Evolutionary conservation across 1,139 yeast species (phyloP), one percentile per base, ranked within the genome.

Genomic region (Geotrichum restrictum): DNA sequence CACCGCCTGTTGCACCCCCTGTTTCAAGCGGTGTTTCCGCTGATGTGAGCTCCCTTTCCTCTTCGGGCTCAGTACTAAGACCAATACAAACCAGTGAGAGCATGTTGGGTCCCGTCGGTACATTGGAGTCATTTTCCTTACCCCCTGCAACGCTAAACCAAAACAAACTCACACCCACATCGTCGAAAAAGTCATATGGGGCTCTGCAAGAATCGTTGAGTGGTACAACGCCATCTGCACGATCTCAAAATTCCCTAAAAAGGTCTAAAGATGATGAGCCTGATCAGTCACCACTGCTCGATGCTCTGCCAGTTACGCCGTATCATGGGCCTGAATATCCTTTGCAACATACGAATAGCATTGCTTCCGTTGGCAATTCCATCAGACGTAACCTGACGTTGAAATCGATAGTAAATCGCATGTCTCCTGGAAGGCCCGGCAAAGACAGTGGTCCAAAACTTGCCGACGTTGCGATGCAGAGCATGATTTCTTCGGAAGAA

Each of bases 241-340:
- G 51, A 51, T 21, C 19, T 51, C 13, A 33, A 40, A 24, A 45
- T 50, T 8, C 13, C 38, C 18, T 51, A 52, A 41, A 37, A 41
- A 21, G 22, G 45, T 24, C 41, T 6, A 44, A 22, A 39, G 34
- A 18, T 34, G 24, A 38, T 24, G 46, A 36, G 41, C 21, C 48
- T 39, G 74, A 71, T 50, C 53, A 64, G 46, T 66, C 72, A 1
- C 70, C 71, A 1, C 54, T 68, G 27, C 56, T 64, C 13, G 51
- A 55, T 16, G 38, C 60, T 13, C 19, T 29, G 16, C 45, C 45
- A 2, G 27, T 16, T 41, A 3, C 24, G 32, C 21, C 29, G 7
- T 51, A 44, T 24, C 31, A 44, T 13, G 42, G 32, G 1, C 29
- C 8, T 8, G 27, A 7, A 5, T 44, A 29, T 18, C 43, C 38